phyloP scores from a whole-genome alignment of 441 rosid species.

The Populus hybrid region DNA sequence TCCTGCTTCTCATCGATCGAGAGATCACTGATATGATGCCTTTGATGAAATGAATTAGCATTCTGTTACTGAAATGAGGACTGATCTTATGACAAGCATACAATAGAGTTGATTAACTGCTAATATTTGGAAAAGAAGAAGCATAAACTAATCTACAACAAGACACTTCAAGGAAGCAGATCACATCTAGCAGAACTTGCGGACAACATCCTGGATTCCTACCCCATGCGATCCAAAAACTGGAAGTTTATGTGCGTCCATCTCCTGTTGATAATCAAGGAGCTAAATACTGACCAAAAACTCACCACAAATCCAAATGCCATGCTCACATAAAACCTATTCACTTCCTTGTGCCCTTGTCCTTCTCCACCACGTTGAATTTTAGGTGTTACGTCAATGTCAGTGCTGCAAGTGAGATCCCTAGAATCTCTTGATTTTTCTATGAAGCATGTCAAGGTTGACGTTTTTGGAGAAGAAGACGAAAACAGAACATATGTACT shows the following conservation, averaged over 20 bases:
- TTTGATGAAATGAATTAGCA: background rate
- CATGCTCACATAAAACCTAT: constrained; percentile 8
- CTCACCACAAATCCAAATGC: constrained; percentile 23
- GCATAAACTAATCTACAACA: background rate
- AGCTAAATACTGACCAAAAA: constrained; percentile 13
- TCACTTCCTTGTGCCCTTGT: background rate
- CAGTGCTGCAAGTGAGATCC: constrained; percentile 19
- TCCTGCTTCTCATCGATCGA: background rate
- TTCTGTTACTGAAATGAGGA: background rate
- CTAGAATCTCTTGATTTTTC: no score
- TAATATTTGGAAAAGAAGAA: background rate
- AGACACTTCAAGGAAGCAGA: background rate
- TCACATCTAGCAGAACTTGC: background rate
- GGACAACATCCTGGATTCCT: background rate
- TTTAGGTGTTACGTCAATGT: background rate
- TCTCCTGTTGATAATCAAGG: constrained; percentile 7
- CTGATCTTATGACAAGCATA: background rate
- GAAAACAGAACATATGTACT: no score
- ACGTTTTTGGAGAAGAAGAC: no score
- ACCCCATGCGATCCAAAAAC: constrained; percentile 8
- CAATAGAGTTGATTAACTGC: background rate
- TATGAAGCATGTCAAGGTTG: no score
- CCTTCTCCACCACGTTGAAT: background rate
- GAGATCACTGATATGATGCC: background rate
- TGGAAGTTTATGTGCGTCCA: constrained; percentile 28